phyloP scores from a whole-genome alignment of 495 filamentous ascomycete species.

The Hypomontagnella submonticulosa region DNA sequence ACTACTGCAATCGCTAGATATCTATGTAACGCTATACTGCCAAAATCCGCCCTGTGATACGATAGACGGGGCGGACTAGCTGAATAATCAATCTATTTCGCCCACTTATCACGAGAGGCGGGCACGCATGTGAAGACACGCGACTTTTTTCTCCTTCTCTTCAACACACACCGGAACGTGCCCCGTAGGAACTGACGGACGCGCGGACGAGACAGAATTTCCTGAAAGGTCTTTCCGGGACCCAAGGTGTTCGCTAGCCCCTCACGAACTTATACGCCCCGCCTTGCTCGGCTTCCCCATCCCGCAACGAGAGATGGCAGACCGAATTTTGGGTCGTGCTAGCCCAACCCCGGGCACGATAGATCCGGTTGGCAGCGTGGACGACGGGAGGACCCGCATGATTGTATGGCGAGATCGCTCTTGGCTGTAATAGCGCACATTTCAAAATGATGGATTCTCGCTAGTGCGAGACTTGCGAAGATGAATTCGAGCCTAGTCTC shows the following conservation, averaged over 20 bases:
- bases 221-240: constrained; percentile 33
- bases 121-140: constrained; percentile 33
- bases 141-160: constrained; percentile 16
- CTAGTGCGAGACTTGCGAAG: constrained; percentile 15
- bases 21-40: constrained; percentile 30
- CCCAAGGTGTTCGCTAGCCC: constrained; percentile 19
- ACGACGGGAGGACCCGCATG: constrained; percentile 27
- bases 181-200: background rate
- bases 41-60: constrained; percentile 14
- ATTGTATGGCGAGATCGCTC: constrained; percentile 29
- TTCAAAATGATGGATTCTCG: constrained; percentile 12
- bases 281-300: constrained; percentile 38
- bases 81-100: constrained; percentile 17
- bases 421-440: constrained; percentile 11
- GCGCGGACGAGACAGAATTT: constrained; percentile 5
- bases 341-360: constrained; percentile 9
- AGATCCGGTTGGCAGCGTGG: constrained; percentile 6
- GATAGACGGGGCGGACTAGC: constrained; percentile 5
- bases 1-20: constrained; percentile 10
- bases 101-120: constrained; percentile 8
- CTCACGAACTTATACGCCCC: constrained; percentile 30
- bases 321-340: constrained; percentile 15
- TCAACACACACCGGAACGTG: background rate
- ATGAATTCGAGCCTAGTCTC: constrained; percentile 1
- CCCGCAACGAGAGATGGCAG: constrained; percentile 19